These are phyloP conservation scores for Alliaria petiolata DNA, from an alignment of 345 rosid species.

Conservation along the genomic window DNA sequence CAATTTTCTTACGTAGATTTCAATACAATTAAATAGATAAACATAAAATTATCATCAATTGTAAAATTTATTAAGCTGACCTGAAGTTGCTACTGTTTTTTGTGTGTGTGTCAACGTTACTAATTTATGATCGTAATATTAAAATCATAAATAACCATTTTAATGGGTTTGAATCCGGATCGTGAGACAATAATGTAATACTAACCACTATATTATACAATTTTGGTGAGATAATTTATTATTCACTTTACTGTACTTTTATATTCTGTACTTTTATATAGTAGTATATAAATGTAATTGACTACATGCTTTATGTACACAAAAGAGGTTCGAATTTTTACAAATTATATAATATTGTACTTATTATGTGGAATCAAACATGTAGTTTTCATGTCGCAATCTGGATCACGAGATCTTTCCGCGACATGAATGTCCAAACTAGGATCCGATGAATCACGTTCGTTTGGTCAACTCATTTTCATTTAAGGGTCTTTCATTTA, in stretches of 20 bases:
- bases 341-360: not conserved
- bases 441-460: constrained; percentile 26
- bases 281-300: not conserved
- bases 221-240: not conserved
- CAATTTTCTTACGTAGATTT: no score
- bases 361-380: constrained; percentile 7
- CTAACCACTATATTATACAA: not conserved
- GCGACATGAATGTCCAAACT: constrained; percentile 18
- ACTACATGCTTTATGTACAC: not conserved
- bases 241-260: not conserved
- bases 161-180: not conserved
- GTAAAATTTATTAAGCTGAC: no score
- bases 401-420: constrained; percentile 30
- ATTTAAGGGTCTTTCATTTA: not conserved
- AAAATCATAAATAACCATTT: no score
- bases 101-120: no score
- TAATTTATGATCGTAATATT: no score
- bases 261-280: not conserved
- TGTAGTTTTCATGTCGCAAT: constrained; percentile 27
- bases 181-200: not conserved
- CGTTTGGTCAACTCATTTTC: constrained; percentile 21
- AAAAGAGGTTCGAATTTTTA: not conserved
- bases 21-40: no score
- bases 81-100: no score
- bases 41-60: no score